Evolutionary conservation across 1,284 basidiomycete genomes (phyloP).

Genomic region (Polyporus tsugae): DNA sequence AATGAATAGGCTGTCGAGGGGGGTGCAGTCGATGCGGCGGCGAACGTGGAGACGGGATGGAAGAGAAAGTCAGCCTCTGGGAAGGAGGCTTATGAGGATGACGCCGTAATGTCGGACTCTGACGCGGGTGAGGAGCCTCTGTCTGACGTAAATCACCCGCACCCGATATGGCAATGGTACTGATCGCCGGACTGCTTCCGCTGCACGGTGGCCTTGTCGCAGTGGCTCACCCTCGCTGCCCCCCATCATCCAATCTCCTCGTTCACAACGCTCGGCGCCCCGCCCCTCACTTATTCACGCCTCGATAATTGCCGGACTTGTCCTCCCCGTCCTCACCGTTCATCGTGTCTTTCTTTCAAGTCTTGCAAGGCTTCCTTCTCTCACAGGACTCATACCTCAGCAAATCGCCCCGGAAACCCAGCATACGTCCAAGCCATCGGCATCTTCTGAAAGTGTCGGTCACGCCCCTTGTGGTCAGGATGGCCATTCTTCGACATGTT

Average conservation of each 20-base stretch:
- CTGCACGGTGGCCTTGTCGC: neutral
- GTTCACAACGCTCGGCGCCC: neutral
- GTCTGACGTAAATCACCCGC: conserved; percentile 13
- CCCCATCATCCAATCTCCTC: neutral
- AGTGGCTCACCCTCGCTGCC: too few relatives aligned
- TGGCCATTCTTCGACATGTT: neutral
- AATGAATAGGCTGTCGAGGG: neutral
- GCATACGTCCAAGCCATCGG: neutral
- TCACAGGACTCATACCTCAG: neutral
- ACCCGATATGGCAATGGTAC: neutral
- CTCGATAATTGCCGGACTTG: neutral
- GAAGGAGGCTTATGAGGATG: neutral
- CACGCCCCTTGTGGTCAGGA: neutral
- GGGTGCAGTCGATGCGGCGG: neutral
- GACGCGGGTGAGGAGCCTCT: conserved; percentile 1
- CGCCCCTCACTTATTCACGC: neutral
- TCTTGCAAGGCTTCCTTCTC: neutral
- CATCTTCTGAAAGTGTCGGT: neutral
- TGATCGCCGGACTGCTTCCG: neutral
- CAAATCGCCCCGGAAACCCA: neutral
- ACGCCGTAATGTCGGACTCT: neutral
- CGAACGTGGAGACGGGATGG: conserved; percentile 4
- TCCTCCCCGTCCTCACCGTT: neutral
- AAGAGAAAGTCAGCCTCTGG: conserved; percentile 1
- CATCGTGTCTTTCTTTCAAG: neutral